A percentile compares a stretch with the other conserved stretches of the same genome.
Conservation (phyloP, 1,284 basidiomycete species). For the Meripilus lineatus region DNA sequence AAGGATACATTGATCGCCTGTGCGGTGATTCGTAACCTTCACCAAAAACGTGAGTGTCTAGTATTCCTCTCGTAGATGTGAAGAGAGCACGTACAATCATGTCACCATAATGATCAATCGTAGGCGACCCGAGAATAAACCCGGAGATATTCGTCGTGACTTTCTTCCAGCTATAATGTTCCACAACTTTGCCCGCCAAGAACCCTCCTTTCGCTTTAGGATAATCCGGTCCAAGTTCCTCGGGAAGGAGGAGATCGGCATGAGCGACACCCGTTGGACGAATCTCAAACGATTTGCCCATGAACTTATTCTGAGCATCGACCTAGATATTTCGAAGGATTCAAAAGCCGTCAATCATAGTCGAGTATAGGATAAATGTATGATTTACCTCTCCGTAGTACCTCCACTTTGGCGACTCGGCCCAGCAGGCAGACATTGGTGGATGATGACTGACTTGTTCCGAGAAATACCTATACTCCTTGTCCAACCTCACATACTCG, state of each 20-base stretch:
- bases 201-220: constrained; percentile 43
- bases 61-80: neutral
- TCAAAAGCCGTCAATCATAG: too few relatives aligned
- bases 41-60: constrained; percentile 1
- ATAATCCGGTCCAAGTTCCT: constrained; percentile 55
- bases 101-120: constrained; percentile 97
- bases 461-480: constrained; percentile 88
- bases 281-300: constrained; percentile 97
- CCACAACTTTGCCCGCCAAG: constrained; percentile 52
- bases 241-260: constrained; percentile 77
- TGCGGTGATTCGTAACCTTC: constrained; percentile 88
- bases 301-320: constrained; percentile 91
- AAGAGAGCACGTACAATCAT: constrained; percentile 65
- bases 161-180: constrained; percentile 95
- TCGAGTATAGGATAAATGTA: too few relatives aligned
- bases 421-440: constrained; percentile 96
- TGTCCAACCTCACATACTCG: constrained; percentile 87
- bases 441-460: constrained; percentile 98
- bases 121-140: constrained; percentile 90
- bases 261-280: constrained; percentile 93
- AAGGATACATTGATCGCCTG: constrained; percentile 83
- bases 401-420: constrained; percentile 84
- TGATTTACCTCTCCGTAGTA: constrained; percentile 86
- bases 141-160: constrained; percentile 92
- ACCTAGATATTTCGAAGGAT: constrained; percentile 40